Percentiles rank a stretch among this genome's conserved stretches.
Evolutionary conservation across 192 early-diverging fungal genomes (phyloP).

Genomic region (Coemansia sp.): DNA sequence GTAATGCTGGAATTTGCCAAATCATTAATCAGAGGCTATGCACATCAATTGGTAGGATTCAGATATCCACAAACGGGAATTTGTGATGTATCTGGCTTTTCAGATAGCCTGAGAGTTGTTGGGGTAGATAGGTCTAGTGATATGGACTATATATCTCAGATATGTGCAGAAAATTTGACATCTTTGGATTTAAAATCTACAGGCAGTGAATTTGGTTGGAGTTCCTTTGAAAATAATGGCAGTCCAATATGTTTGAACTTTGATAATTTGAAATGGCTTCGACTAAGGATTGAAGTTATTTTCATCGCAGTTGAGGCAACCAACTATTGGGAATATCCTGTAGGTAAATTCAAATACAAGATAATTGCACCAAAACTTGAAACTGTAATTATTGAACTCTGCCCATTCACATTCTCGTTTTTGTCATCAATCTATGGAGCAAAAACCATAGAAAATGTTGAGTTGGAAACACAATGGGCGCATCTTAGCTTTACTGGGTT

Average conservation of each 20-base stretch:
- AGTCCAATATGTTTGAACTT: background rate
- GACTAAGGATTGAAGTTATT: background rate
- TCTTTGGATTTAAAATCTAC: background rate
- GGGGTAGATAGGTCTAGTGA: background rate
- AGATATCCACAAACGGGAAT: background rate
- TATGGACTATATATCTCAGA: background rate
- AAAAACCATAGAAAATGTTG: too few relatives aligned
- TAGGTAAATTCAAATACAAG: background rate
- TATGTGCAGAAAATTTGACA: background rate
- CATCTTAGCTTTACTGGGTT: too few relatives aligned
- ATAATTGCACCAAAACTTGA: constrained; percentile 1
- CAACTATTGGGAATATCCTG: background rate
- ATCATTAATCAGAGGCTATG: background rate
- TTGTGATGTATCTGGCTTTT: background rate
- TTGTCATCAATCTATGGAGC: too few relatives aligned
- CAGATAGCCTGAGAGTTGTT: background rate
- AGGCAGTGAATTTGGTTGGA: too few relatives aligned
- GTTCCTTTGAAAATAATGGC: background rate
- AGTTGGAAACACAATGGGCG: too few relatives aligned
- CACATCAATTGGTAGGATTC: background rate
- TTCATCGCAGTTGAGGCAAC: background rate
- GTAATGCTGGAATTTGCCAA: background rate
- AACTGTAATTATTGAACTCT: background rate
- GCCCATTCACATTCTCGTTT: too few relatives aligned
- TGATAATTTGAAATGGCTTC: too few relatives aligned